Evolutionary conservation across 208 protist species (phyloP).

Genomic region (Acanthamoeba triangularis): DNA sequence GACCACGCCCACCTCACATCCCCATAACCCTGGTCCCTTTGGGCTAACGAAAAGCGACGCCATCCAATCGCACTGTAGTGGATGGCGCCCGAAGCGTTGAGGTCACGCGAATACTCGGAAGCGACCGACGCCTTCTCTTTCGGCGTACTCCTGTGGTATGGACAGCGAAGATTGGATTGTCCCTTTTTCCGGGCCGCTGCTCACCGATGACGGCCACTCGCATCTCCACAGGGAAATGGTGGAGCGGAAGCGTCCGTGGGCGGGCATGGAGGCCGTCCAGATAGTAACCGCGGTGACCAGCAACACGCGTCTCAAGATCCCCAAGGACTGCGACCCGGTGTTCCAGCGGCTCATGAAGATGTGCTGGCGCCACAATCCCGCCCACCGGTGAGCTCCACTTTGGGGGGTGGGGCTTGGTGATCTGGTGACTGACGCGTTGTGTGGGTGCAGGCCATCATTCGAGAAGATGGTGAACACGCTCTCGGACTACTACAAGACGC

Average conservation of each 20-base stretch:
- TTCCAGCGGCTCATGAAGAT: conserved; percentile 65
- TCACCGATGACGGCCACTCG: too few species aligned
- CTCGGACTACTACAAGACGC: conserved; percentile 55
- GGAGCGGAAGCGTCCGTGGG: conserved; percentile 44
- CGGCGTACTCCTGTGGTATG: conserved; percentile 67
- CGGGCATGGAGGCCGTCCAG: conserved; percentile 41
- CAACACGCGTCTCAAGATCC: conserved; percentile 66
- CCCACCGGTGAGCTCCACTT: background rate
- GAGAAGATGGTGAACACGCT: conserved; percentile 64
- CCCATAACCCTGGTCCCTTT: background rate
- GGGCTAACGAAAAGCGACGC: too few species aligned
- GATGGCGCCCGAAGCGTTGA: conserved; percentile 76
- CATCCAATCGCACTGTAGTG: background rate
- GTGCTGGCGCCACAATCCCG: conserved; percentile 67
- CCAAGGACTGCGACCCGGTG: conserved; percentile 68
- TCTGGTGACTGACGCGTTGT: too few species aligned
- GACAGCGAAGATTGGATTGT: too few species aligned
- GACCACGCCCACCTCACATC: too few species aligned
- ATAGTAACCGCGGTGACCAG: conserved; percentile 48
- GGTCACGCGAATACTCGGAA: conserved; percentile 60
- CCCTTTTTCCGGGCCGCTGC: too few species aligned
- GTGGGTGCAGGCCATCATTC: conserved; percentile 42
- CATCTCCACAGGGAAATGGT: conserved; percentile 49
- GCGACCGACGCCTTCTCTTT: conserved; percentile 69
- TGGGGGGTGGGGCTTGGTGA: too few species aligned